Conservation (phyloP, 2,329 filamentous ascomycete species). For the Aspergillus aculeatinus region DNA sequence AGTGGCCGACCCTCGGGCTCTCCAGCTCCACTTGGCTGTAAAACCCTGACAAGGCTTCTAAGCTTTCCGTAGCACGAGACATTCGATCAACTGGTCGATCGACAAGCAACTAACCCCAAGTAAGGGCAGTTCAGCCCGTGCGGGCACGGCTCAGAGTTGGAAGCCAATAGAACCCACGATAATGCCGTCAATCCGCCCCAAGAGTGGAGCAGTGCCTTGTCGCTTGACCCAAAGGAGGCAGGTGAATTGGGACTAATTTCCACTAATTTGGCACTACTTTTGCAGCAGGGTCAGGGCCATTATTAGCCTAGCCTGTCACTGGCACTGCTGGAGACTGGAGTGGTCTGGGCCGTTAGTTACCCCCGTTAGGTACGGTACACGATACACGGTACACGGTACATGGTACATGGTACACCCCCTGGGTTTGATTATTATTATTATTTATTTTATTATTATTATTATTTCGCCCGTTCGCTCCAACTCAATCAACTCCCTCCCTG, state of each 20-base stretch:
- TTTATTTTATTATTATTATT: not conserved
- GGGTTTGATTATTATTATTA: no score
- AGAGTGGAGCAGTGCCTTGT: slow-evolving; percentile 3
- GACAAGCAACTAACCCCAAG: no score
- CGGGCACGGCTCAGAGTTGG: slow-evolving; percentile 14
- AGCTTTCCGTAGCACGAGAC: slow-evolving; percentile 20
- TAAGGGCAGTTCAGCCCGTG: slow-evolving; percentile 17
- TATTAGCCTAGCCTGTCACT: not conserved
- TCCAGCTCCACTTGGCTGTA: not conserved
- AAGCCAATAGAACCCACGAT: not conserved
- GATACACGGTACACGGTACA: no score
- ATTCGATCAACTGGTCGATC: slow-evolving; percentile 14
- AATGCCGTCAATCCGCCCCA: not conserved
- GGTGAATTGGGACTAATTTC: no score
- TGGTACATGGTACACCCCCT: no score
- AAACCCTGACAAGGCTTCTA: slow-evolving; percentile 22
- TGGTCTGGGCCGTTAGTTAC: not conserved
- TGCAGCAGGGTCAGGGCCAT: slow-evolving; percentile 8
- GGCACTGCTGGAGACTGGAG: not conserved
- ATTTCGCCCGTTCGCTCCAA: no score
- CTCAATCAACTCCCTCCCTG: not conserved
- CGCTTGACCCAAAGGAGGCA: not conserved
- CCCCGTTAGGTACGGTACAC: no score
- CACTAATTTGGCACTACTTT: no score
- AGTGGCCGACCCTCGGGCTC: not conserved